Base-by-base conservation (phyloP, 2,329 filamentous ascomycete species). In the Aureobasidium musti region DNA sequence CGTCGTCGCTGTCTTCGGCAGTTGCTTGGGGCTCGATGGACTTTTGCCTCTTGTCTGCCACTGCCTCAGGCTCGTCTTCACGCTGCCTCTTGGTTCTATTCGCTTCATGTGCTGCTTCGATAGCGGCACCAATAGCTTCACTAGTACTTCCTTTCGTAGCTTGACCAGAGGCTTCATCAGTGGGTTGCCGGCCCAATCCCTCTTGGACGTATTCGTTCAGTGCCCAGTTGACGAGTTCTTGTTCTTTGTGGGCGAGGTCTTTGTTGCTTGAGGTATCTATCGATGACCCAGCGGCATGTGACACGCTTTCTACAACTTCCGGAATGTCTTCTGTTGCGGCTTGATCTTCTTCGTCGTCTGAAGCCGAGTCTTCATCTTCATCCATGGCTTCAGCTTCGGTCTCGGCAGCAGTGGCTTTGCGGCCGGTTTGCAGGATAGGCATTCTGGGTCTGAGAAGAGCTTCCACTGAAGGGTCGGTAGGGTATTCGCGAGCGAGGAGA, bases 401-500 rank as follows among this genome's bases (percentile, higher is more conserved):
- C 13, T 71, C 67, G 6, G 68, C 70, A 1, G 71, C 67, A 19
- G 53, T 43, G 14, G 53, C 57, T 19, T 49, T 63, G 10, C 67
- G 56, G 19, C 69, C 68, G 26, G 68, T 71, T 21, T 73, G 74
- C 26, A 82, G 77, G 1, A 78, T 75, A 0, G 82, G 81, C 77
- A 83, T 77, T 21, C 82, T 74, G 5, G 82, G 82, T 67, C 80
- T 72, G 26, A 91, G 81, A 66, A 97, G 76, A 11, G 90, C 84
- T 77, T 97, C 93, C 1, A 95, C 86, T 19, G 84, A 84, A 66
- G 85, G 81, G 59, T 89, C 85, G 13, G 83, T 76, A 0, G 87
- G 82, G 72, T 87, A 91, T 60, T 86, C 83, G 65, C 87, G 84
- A 8, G 87, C 85, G 30, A 97, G 80, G 72, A 96, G 90, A 0